Evolutionary conservation across 345 rosid species (phyloP).

Genomic region (Heritiera littoralis): DNA sequence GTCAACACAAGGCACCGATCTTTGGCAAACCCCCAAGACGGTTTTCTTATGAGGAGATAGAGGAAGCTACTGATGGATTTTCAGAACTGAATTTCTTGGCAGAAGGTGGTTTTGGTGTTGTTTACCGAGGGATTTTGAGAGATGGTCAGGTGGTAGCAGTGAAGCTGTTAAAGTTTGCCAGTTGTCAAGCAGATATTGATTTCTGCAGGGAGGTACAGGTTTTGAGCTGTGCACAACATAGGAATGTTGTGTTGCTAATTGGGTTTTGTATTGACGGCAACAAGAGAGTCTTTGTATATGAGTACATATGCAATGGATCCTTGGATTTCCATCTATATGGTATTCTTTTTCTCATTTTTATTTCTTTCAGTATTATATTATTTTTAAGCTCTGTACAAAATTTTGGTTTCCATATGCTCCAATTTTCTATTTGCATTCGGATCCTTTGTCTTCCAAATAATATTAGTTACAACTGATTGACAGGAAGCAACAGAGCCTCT

Average conservation of each 20-base stretch:
- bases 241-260: slow-evolving; percentile 67
- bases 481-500: slow-evolving; percentile 43
- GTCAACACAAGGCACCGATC: slow-evolving; percentile 66
- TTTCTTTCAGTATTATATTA: slow-evolving; percentile 14
- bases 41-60: slow-evolving; percentile 56
- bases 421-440: background rate
- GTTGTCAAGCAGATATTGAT: slow-evolving; percentile 62
- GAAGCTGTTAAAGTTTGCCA: slow-evolving; percentile 50
- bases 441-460: slow-evolving; percentile 12
- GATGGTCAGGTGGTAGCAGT: slow-evolving; percentile 73
- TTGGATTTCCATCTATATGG: slow-evolving; percentile 72
- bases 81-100: slow-evolving; percentile 60
- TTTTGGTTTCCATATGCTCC: background rate
- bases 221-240: slow-evolving; percentile 77
- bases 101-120: slow-evolving; percentile 63
- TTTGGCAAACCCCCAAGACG: slow-evolving; percentile 69
- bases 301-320: slow-evolving; percentile 75
- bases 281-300: slow-evolving; percentile 61
- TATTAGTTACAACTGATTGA: slow-evolving; percentile 20
- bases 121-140: slow-evolving; percentile 55
- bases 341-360: slow-evolving; percentile 24
- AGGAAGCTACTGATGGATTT: slow-evolving; percentile 65
- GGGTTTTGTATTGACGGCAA: slow-evolving; percentile 62
- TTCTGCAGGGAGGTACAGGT: slow-evolving; percentile 71
- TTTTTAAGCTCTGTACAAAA: background rate